A percentile compares a stretch with the other conserved stretches of the same genome.
Evolutionary conservation across 2,329 filamentous ascomycete species (phyloP).

Genomic region (Xylaria sp.): DNA sequence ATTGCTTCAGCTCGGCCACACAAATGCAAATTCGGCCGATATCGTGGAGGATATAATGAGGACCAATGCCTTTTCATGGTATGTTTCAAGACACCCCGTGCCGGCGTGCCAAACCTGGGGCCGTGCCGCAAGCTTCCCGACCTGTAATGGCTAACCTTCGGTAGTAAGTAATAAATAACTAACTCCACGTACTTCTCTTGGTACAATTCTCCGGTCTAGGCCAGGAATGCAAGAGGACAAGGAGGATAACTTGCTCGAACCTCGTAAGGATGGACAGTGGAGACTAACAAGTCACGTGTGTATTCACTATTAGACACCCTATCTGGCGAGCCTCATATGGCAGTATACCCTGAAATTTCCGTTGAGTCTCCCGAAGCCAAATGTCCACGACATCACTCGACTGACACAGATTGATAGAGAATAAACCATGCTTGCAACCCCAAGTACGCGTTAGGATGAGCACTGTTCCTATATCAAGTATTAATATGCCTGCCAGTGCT

Average conservation of each 20-base stretch:
- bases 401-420: constrained; percentile 23
- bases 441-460: constrained; percentile 33
- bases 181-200: too few relatives aligned
- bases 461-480: not conserved
- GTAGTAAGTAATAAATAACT: not conserved
- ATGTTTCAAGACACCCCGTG: not conserved
- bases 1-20: constrained; percentile 34
- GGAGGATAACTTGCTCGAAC: not conserved
- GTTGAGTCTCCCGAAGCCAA: constrained; percentile 11
- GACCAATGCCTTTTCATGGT: constrained; percentile 39
- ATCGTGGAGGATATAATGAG: constrained; percentile 41
- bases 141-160: not conserved
- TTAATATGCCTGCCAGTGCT: constrained; percentile 27
- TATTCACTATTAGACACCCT: constrained; percentile 20
- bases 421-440: constrained; percentile 42
- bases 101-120: not conserved
- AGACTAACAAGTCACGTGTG: not conserved
- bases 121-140: not conserved
- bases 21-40: constrained; percentile 30
- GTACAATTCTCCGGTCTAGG: too few relatives aligned
- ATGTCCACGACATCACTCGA: not conserved
- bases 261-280: not conserved
- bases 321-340: constrained; percentile 30
- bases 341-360: constrained; percentile 29
- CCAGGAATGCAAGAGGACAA: too few relatives aligned